phyloP scores from a whole-genome alignment of 2,329 filamentous ascomycete species.

The Aspergillus fumigatus region DNA sequence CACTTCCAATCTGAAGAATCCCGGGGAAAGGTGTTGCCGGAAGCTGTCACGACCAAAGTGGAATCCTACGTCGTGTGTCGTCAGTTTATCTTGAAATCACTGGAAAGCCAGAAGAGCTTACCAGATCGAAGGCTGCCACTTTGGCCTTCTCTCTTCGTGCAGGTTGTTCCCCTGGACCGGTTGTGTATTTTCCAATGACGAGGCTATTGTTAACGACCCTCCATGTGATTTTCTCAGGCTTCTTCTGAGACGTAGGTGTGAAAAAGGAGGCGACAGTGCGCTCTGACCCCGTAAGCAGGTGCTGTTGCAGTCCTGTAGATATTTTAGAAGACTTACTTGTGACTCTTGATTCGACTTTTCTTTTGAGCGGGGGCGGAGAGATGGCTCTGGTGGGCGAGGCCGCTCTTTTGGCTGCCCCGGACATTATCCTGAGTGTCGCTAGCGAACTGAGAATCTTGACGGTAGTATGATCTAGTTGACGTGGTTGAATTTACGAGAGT shows the following conservation, averaged over 20 bases:
- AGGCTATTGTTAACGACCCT: constrained; percentile 62
- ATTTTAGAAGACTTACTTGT: constrained; percentile 41
- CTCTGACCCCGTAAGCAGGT: constrained; percentile 18
- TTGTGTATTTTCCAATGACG: constrained; percentile 68
- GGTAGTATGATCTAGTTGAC: background rate
- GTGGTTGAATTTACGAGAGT: background rate
- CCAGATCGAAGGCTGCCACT: constrained; percentile 46
- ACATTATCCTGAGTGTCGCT: constrained; percentile 21
- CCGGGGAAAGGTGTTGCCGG: constrained; percentile 71
- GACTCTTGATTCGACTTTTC: constrained; percentile 51
- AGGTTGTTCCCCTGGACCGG: constrained; percentile 24
- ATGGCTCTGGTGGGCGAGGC: constrained; percentile 40
- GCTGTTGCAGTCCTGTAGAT: background rate
- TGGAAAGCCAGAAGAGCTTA: constrained; percentile 18
- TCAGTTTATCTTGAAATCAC: background rate
- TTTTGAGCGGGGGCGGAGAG: constrained; percentile 55
- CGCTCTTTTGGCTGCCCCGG: constrained; percentile 30
- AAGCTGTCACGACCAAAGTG: constrained; percentile 74
- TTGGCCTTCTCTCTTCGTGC: constrained; percentile 18
- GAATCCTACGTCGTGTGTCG: constrained; percentile 59
- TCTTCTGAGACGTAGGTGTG: constrained; percentile 78
- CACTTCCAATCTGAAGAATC: constrained; percentile 84
- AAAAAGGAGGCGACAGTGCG: constrained; percentile 77
- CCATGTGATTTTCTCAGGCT: constrained; percentile 72
- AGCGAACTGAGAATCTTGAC: constrained; percentile 7